These are phyloP conservation scores for Bombardia bombarda DNA, from an alignment of 495 filamentous ascomycete genomes.

Conservation along the genomic window DNA sequence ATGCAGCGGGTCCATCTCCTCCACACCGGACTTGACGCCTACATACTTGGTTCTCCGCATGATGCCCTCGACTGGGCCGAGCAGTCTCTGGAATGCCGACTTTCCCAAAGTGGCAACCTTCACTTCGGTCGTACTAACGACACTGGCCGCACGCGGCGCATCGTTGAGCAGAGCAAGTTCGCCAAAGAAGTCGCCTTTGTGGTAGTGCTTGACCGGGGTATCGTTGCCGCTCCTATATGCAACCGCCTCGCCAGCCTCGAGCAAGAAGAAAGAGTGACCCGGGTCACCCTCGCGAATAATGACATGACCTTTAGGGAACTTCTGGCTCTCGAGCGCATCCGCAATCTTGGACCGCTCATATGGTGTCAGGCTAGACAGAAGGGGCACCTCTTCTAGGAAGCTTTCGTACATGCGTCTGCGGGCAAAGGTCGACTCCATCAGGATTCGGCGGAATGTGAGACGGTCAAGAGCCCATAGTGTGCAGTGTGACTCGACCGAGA, in stretches of 20 bases:
- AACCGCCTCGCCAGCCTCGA: conserved; percentile 84
- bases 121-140: conserved; percentile 71
- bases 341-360: conserved; percentile 97
- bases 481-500: conserved; percentile 68
- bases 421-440: conserved; percentile 97
- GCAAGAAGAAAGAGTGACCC: conserved; percentile 84
- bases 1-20: conserved; percentile 46
- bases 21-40: conserved; percentile 43
- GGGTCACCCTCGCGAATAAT: conserved; percentile 92
- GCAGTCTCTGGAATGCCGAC: conserved; percentile 84
- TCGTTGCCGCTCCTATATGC: conserved; percentile 62
- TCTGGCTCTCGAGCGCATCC: conserved; percentile 86
- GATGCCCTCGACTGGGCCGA: conserved; percentile 90
- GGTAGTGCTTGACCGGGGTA: conserved; percentile 66
- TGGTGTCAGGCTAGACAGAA: conserved; percentile 73
- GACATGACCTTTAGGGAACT: conserved; percentile 66
- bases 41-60: conserved; percentile 69
- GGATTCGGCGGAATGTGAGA: conserved; percentile 91
- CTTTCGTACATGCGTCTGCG: conserved; percentile 93
- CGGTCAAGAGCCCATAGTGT: conserved; percentile 93
- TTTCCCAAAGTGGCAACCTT: conserved; percentile 94
- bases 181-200: conserved; percentile 93
- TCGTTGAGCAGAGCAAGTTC: conserved; percentile 92
- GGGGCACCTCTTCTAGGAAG: conserved; percentile 92
- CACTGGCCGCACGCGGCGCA: conserved; percentile 84